Evolutionary conservation across 768 basidiomycete genomes (phyloP).

Genomic region (Phallus indusiatus): DNA sequence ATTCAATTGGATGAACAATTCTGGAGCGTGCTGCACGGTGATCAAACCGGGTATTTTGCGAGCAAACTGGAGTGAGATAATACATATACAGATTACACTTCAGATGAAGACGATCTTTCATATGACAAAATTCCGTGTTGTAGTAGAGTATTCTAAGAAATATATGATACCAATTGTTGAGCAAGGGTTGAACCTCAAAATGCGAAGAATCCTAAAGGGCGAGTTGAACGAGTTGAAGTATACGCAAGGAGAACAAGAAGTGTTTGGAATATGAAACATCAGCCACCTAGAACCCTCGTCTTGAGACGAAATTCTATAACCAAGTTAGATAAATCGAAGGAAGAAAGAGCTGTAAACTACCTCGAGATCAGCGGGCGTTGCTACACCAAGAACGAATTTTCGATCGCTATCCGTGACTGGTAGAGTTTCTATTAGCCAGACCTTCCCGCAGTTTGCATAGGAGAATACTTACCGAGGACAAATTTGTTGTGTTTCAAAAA

Average conservation of each 20-base stretch:
- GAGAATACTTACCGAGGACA: constrained; percentile 48
- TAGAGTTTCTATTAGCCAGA: neutral
- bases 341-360: constrained; percentile 9
- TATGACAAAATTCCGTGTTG: neutral
- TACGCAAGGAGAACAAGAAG: too few relatives aligned
- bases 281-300: constrained; percentile 30
- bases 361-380: constrained; percentile 68
- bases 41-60: too few relatives aligned
- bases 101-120: too few relatives aligned
- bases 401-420: constrained; percentile 74
- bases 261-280: neutral
- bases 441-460: neutral
- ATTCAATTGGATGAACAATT: too few relatives aligned
- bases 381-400: constrained; percentile 78
- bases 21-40: too few relatives aligned
- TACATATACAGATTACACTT: too few relatives aligned
- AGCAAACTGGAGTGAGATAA: too few relatives aligned
- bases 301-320: constrained; percentile 36
- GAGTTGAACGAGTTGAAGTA: too few relatives aligned
- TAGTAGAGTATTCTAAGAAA: neutral
- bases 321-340: neutral
- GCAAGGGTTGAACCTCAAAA: neutral
- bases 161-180: neutral
- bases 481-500: constrained; percentile 70
- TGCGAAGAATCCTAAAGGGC: too few relatives aligned